Base-by-base conservation (phyloP, 2,329 filamentous ascomycete genomes). In the Fusarium sp. region DNA sequence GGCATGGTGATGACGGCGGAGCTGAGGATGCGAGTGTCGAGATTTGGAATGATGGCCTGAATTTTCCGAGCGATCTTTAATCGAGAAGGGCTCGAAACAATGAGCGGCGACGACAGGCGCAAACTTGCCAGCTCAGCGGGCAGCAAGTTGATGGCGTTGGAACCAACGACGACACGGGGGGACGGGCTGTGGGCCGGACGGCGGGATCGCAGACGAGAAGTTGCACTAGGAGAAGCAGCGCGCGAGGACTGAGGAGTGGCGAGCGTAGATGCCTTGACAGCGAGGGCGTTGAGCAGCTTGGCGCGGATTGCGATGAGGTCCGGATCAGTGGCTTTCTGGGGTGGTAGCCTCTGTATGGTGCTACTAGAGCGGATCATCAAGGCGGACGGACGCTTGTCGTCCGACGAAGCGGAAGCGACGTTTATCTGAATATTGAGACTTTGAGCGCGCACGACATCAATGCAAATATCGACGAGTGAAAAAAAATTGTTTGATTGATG, bases 31-130 rank as follows among this genome's bases (percentile, higher is more conserved):
- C 74, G 77, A 8, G 73, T 75, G 50, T 81, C 73, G 32, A 82
- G 74, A 15, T 82, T 81, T 3, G 82, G 79, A 37, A 84, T 79
- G 7, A 82, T 78, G 17, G 76, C 68, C 65, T 80, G 81, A 14
- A 85, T 81, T 10, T 71, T 79, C 25, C 72, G 74, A 7, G 83
- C 82, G 12, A 84, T 76, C 9, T 76, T 69, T n/a, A 80, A 74
- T 43, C 83, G 81, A 4, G 83, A 85, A 7, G 83, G 82, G 17
- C 82, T 84, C 32, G 78, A 81, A 32, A 85, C 79, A 52, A 85
- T 81, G 64, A 85, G 79, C 1, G 83, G 83, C 12, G 77, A 76
- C 5, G 80, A 75, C 9, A 83, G 70, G 20, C 74, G 73, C 12
- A 84, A 74, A 3, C 76, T 78, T 32, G 74, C 78, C 8, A 85